phyloP scores from a whole-genome alignment of 2,329 filamentous ascomycete genomes.

The Penicillium sp. region DNA sequence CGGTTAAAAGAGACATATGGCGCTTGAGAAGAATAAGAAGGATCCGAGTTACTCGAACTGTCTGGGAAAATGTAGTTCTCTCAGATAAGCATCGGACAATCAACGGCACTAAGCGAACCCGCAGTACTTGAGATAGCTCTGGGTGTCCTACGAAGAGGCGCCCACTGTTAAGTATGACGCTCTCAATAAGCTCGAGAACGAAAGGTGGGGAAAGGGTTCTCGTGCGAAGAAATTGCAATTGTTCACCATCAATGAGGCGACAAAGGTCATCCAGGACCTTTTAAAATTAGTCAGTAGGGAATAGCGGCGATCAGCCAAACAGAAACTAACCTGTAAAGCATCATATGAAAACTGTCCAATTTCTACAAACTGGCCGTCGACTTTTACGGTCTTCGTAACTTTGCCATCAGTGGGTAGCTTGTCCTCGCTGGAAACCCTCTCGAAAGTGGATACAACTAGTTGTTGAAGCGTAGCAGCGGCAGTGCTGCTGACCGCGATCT shows the following conservation, averaged over 20 bases:
- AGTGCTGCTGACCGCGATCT: conserved; percentile 90
- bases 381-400: conserved; percentile 66
- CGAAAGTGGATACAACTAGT: conserved; percentile 87
- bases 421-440: conserved; percentile 83
- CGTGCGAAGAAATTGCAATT: conserved; percentile 78
- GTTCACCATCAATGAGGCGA: conserved; percentile 79
- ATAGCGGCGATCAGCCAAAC: background rate
- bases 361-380: conserved; percentile 63
- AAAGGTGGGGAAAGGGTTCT: conserved; percentile 77
- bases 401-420: conserved; percentile 51
- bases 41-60: conserved; percentile 78
- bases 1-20: conserved; percentile 71
- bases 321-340: conserved; percentile 66
- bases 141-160: conserved; percentile 73
- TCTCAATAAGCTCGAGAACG: conserved; percentile 88
- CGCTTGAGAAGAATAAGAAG: conserved; percentile 77
- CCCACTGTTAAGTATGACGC: conserved; percentile 82
- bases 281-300: conserved; percentile 11
- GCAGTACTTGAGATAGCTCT: conserved; percentile 78
- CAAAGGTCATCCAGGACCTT: conserved; percentile 88
- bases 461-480: conserved; percentile 96
- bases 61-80: conserved; percentile 75
- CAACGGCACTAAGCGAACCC: conserved; percentile 77
- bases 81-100: conserved; percentile 76
- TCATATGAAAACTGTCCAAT: conserved; percentile 78